Evolutionary conservation across 805 yeast species (phyloP).

Genomic region (Kuraishia borneana): DNA sequence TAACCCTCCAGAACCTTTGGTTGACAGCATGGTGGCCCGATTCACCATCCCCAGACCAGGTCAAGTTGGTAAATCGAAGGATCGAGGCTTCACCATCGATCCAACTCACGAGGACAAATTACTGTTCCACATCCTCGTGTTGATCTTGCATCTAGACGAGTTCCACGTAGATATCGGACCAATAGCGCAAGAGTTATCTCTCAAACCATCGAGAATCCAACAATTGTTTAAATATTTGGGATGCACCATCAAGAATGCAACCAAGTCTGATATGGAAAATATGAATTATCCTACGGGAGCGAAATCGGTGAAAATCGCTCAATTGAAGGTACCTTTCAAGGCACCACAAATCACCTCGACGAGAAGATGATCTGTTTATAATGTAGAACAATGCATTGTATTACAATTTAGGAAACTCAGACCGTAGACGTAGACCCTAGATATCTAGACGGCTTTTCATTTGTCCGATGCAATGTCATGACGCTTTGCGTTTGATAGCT

Average conservation of each 20-base stretch:
- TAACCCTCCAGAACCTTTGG: conserved; percentile 59
- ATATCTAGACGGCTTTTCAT: too few relatives aligned
- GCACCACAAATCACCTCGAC: conserved; percentile 75
- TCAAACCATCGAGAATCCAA: conserved; percentile 64
- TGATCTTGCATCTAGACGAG: conserved; percentile 65
- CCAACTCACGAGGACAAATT: conserved; percentile 84
- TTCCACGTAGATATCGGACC: conserved; percentile 71
- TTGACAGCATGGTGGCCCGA: conserved; percentile 61
- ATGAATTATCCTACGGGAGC: conserved; percentile 44
- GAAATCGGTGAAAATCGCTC: conserved; percentile 65
- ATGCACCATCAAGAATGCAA: conserved; percentile 61
- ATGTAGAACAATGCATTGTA: too few relatives aligned
- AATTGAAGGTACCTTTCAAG: conserved; percentile 78
- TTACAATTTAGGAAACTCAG: too few relatives aligned
- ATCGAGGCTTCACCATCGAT: conserved; percentile 68
- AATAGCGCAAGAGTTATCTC: conserved; percentile 70
- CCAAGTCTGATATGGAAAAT: conserved; percentile 66
- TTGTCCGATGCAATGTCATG: too few relatives aligned
- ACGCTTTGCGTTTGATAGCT: too few relatives aligned
- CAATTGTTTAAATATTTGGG: conserved; percentile 74
- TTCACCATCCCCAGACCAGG: conserved; percentile 62
- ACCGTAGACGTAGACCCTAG: too few relatives aligned
- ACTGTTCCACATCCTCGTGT: conserved; percentile 64
- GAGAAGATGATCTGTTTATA: conserved; percentile 32
- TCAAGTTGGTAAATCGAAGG: conserved; percentile 62